Evolutionary conservation across 805 yeast genomes (phyloP).

Genomic region (Candida sphagnicola): DNA sequence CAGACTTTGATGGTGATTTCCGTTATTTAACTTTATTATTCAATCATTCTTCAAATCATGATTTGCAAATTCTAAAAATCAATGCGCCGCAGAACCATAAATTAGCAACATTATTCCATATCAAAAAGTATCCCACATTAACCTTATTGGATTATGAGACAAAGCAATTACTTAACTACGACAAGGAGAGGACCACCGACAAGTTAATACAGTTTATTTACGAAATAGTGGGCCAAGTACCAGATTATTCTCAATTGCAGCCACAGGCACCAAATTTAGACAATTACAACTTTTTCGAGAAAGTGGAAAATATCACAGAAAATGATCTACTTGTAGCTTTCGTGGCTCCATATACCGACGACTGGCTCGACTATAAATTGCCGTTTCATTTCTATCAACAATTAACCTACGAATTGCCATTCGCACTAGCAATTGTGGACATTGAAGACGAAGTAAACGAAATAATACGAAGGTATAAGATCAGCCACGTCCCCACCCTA

Average conservation of each 20-base stretch:
- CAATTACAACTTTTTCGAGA: constrained; percentile 5
- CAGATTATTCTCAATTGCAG: constrained; percentile 18
- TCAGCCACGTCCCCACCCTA: constrained; percentile 25
- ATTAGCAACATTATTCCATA: constrained; percentile 34
- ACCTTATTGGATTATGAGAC: constrained; percentile 42
- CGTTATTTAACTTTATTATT: constrained; percentile 41
- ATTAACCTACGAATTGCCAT: constrained; percentile 14
- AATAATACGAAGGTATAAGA: constrained; percentile 18
- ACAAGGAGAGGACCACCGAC: constrained; percentile 14
- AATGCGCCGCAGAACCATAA: constrained; percentile 25
- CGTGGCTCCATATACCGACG: constrained; percentile 17
- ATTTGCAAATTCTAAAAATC: constrained; percentile 30
- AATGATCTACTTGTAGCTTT: constrained; percentile 21
- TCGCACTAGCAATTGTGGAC: constrained; percentile 23
- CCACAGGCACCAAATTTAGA: constrained; percentile 14
- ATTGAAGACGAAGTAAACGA: constrained; percentile 15
- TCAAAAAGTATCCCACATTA: constrained; percentile 47
- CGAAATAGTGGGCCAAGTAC: constrained; percentile 14
- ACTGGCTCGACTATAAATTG: constrained; percentile 28
- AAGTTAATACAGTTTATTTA: constrained; percentile 19
- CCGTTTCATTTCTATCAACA: constrained; percentile 34
- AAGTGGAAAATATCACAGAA: not conserved
- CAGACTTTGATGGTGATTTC: constrained; percentile 27
- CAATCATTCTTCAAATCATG: constrained; percentile 30
- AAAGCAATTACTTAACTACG: constrained; percentile 34